phyloP scores from a whole-genome alignment of 1,139 yeast genomes.

The Candida sp. region DNA sequence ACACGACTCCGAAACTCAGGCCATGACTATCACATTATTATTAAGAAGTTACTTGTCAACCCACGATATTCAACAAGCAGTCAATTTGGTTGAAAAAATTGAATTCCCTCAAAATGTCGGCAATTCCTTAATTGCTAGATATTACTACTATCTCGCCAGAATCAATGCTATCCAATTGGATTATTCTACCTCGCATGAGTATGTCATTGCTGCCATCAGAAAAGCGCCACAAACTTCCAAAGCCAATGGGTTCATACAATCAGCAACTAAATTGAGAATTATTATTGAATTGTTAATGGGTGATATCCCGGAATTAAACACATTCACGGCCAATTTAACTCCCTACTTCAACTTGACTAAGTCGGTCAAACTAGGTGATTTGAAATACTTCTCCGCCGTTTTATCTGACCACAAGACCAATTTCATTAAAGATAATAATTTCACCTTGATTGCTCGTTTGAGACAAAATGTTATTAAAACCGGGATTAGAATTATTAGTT shows the following conservation, averaged over 20 bases:
- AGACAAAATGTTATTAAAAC: slow-evolving; percentile 98
- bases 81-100: slow-evolving; percentile 84
- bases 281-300: slow-evolving; percentile 94
- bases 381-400: slow-evolving; percentile 76
- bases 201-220: slow-evolving; percentile 88
- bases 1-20: slow-evolving; percentile 91
- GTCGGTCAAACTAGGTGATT: slow-evolving; percentile 92
- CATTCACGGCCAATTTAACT: slow-evolving; percentile 58
- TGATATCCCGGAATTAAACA: slow-evolving; percentile 90
- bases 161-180: slow-evolving; percentile 92
- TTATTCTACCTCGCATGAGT: slow-evolving; percentile 88
- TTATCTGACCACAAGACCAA: slow-evolving; percentile 59
- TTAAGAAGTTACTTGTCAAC: slow-evolving; percentile 75
- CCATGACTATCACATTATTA: slow-evolving; percentile 78
- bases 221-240: slow-evolving; percentile 93
- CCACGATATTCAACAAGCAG: slow-evolving; percentile 85
- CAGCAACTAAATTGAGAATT: slow-evolving; percentile 85
- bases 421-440: slow-evolving; percentile 76
- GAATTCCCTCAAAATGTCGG: slow-evolving; percentile 86
- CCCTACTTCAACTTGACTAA: slow-evolving; percentile 88
- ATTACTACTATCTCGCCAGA: slow-evolving; percentile 84
- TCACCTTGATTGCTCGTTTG: slow-evolving; percentile 80
- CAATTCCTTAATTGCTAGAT: slow-evolving; percentile 88
- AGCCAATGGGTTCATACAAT: slow-evolving; percentile 85
- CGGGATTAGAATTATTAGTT: slow-evolving; percentile 90